Evolutionary conservation across 768 basidiomycete species (phyloP).

Genomic region (Rhizopogon vesiculosus): DNA sequence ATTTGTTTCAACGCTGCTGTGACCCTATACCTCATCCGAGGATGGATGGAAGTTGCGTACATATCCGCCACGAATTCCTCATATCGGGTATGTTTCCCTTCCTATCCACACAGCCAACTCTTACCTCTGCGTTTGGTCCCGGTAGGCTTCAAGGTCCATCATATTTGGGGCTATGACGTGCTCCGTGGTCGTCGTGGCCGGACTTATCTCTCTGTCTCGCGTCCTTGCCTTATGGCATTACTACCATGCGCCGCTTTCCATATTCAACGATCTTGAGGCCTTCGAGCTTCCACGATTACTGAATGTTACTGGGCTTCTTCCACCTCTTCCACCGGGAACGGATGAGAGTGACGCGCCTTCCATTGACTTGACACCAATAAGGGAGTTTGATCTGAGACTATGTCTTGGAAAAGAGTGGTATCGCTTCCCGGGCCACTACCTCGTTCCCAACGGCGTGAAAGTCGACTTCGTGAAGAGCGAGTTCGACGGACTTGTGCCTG

Average conservation of each 20-base stretch:
- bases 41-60: conserved; percentile 79
- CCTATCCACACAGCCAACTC: neutral
- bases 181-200: conserved; percentile 58
- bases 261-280: conserved; percentile 67
- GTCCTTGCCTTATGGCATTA: conserved; percentile 81
- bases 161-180: conserved; percentile 78
- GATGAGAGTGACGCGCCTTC: conserved; percentile 41
- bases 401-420: conserved; percentile 97
- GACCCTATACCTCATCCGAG: conserved; percentile 77
- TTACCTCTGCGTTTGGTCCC: neutral
- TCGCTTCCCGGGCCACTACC: conserved; percentile 86
- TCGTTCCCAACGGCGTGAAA: conserved; percentile 76
- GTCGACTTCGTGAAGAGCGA: conserved; percentile 91
- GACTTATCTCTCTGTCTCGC: conserved; percentile 72
- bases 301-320: conserved; percentile 62
- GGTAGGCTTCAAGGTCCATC: conserved; percentile 69
- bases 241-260: conserved; percentile 83
- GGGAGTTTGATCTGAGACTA: conserved; percentile 64
- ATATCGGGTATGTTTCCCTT: conserved; percentile 58
- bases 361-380: conserved; percentile 66
- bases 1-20: conserved; percentile 94
- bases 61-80: conserved; percentile 77
- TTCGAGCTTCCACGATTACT: conserved; percentile 80
- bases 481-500: conserved; percentile 85
- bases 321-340: conserved; percentile 35